Evolutionary conservation across 75 land plant species (phyloP), one percentile per base, ranked within the genome.

Genomic region (Pinus taeda): DNA sequence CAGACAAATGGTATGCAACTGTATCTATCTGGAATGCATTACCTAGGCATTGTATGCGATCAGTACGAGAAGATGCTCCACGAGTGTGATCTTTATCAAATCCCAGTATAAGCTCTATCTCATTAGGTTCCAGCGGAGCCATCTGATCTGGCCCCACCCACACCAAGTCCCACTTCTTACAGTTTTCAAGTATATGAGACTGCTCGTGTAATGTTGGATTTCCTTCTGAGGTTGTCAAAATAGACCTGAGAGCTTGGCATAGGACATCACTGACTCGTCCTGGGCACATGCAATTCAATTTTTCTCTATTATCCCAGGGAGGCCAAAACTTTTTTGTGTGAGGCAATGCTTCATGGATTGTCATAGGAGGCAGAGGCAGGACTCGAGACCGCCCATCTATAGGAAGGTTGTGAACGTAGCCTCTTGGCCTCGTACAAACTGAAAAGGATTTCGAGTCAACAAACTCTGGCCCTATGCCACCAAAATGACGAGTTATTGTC

Each of bases 381-480:
- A 92, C 76, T 3, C 83, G 90, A 64, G 71, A 77, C 65, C 92
- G 79, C 53, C 83, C 78, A 0, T 88, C 64, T 55, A 92, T 80
- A 21, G 94, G 96, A 15, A 93, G 87, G 66, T 93, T 93, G 53
- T 93, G 96, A 18, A 93, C 61, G 63, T 93, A 93, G 3, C 90
- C 96, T 53, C 96, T 82, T 62, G 91, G 85, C 55, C 94, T 85
- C 4, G 77, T 81, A 64, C 84, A 79, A 78, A 90, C 94, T 78
- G 85, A 89, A 70, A 92, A 93, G 64, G 82, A 79, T 57, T 81
- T 88, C 6, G 90, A 92, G 30, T 93, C 95, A 6, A 93, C 96
- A 81, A 90, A 93, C 65, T 93, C 94, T 1, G 90, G 92, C 60
- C 86, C 83, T 8, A 93, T 74, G 20, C 86, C 92, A 74, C 84